These are phyloP conservation scores for Fusarium napiforme DNA, from an alignment of 2,329 filamentous ascomycete genomes.

Conservation along the genomic window DNA sequence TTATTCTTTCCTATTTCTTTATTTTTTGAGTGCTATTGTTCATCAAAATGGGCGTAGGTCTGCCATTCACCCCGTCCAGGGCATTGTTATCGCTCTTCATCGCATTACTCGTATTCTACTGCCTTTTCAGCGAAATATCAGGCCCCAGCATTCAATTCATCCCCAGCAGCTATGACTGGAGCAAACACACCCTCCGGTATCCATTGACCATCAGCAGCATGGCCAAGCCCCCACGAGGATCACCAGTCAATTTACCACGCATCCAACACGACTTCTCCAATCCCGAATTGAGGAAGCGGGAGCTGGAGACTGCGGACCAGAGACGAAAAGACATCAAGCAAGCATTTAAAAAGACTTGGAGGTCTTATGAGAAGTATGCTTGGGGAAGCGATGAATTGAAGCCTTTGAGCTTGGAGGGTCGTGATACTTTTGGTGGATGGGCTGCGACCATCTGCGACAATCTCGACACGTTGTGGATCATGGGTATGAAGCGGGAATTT, in stretches of 20 bases:
- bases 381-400: constrained; percentile 71
- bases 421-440: constrained; percentile 70
- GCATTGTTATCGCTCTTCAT: constrained; percentile 33
- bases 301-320: constrained; percentile 9
- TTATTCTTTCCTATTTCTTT: background rate
- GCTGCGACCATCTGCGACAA: constrained; percentile 71
- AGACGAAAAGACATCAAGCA: constrained; percentile 55
- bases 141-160: constrained; percentile 26
- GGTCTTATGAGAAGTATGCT: constrained; percentile 66
- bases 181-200: constrained; percentile 21
- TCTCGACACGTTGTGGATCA: constrained; percentile 74
- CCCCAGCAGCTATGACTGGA: constrained; percentile 41
- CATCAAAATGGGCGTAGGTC: constrained; percentile 35
- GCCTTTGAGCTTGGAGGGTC: constrained; percentile 60
- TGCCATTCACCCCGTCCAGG: constrained; percentile 36
- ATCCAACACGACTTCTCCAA: constrained; percentile 39
- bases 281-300: constrained; percentile 22
- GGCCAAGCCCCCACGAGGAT: constrained; percentile 23
- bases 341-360: constrained; percentile 65
- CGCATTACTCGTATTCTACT: constrained; percentile 20
- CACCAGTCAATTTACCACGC: constrained; percentile 21
- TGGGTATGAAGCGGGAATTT: constrained; percentile 72
- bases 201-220: constrained; percentile 19
- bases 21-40: background rate
- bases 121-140: constrained; percentile 27